Evolutionary conservation across 2,329 filamentous ascomycete species (phyloP).

Genomic region (Cercospora sesami): DNA sequence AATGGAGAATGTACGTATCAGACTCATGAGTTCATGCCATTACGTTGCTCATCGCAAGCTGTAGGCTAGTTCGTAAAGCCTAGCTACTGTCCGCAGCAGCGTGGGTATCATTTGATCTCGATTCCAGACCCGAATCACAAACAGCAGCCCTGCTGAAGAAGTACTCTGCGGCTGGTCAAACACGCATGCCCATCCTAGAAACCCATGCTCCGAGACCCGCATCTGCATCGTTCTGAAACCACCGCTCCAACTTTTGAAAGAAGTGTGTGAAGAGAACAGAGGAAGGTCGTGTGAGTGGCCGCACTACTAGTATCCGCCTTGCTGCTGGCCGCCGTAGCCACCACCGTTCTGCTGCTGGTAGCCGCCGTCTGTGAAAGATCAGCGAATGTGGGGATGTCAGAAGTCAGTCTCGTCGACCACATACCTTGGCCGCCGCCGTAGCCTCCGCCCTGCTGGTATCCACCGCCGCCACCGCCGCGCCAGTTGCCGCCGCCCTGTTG

Average conservation of each 20-base stretch:
- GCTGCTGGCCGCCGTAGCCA: conserved; percentile 33
- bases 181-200: conserved; percentile 21
- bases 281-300: conserved; percentile 9
- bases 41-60: conserved; percentile 13
- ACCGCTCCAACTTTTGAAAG: conserved; percentile 20
- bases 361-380: conserved; percentile 28
- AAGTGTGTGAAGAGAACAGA: conserved; percentile 14
- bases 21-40: conserved; percentile 18
- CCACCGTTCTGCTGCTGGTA: conserved; percentile 33
- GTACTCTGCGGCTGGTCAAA: conserved; percentile 19
- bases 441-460: conserved; percentile 34
- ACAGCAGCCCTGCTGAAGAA: conserved; percentile 21
- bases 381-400: conserved; percentile 12
- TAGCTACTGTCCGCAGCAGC: conserved; percentile 21
- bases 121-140: conserved; percentile 23
- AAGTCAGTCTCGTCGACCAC: background rate
- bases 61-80: conserved; percentile 17
- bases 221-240: conserved; percentile 18
- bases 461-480: conserved; percentile 32
- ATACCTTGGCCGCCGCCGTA: conserved; percentile 34
- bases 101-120: conserved; percentile 26
- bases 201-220: conserved; percentile 20
- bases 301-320: conserved; percentile 29
- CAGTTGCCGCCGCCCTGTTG: conserved; percentile 28
- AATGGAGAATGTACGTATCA: background rate